A percentile compares a stretch with the other conserved stretches of the same genome.
These are phyloP conservation scores for Tilletia horrida DNA, from an alignment of 1,284 basidiomycete genomes.

Conservation along the genomic window DNA sequence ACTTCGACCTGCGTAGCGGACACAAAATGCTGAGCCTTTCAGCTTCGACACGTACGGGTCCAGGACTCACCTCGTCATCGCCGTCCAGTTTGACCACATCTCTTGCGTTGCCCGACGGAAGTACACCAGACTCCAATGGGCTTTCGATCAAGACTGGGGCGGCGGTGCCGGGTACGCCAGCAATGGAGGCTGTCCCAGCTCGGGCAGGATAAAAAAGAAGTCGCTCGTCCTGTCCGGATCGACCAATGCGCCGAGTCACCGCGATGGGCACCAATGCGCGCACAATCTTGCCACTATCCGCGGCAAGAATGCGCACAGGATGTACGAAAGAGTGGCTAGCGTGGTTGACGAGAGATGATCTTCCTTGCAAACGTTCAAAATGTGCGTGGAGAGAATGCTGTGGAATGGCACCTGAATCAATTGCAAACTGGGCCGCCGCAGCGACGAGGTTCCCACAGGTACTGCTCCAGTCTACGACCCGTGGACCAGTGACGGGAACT, in stretches of 20 bases:
- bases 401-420: conserved; percentile 28
- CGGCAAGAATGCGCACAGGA: conserved; percentile 36
- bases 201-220: conserved; percentile 22
- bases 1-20: conserved; percentile 22
- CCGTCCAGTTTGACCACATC: conserved; percentile 29
- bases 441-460: conserved; percentile 53
- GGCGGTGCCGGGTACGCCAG: conserved; percentile 48
- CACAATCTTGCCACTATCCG: conserved; percentile 40
- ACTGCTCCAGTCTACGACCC: conserved; percentile 43
- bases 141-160: conserved; percentile 43
- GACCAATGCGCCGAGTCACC: neutral
- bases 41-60: too few species aligned
- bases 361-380: conserved; percentile 20
- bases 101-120: conserved; percentile 36
- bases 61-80: conserved; percentile 22
- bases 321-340: conserved; percentile 20
- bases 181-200: conserved; percentile 37
- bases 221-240: too few species aligned
- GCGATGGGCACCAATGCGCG: conserved; percentile 39
- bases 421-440: conserved; percentile 43
- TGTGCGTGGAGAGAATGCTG: conserved; percentile 13
- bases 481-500: conserved; percentile 39
- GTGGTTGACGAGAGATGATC: neutral
- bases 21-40: too few species aligned
- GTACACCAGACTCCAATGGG: conserved; percentile 30